These are phyloP conservation scores for Peronospora destructor DNA, from an alignment of 352 stramenopile genomes.

Conservation along the genomic window DNA sequence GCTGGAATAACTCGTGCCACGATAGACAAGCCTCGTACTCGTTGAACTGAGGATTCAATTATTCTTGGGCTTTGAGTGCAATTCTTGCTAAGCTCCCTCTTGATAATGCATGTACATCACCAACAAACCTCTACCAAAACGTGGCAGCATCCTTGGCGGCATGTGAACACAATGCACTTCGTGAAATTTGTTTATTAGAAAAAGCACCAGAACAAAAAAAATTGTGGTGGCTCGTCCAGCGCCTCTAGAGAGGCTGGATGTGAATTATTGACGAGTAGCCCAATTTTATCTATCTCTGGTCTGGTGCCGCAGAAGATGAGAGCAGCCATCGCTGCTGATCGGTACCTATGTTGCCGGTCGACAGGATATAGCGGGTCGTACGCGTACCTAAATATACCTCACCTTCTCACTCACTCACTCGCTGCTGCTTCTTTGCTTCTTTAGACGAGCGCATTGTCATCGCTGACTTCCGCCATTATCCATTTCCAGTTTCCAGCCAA, in stretches of 20 bases:
- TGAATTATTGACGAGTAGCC: constrained; percentile 31
- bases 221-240: constrained; percentile 24
- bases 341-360: no score
- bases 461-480: constrained; percentile 17
- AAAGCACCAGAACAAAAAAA: neutral
- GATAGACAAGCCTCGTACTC: constrained; percentile 10
- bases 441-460: constrained; percentile 17
- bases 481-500: constrained; percentile 21
- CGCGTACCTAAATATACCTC: no score
- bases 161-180: neutral
- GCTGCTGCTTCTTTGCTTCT: constrained; percentile 27
- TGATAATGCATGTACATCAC: neutral
- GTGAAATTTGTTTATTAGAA: neutral
- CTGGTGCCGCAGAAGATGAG: constrained; percentile 33
- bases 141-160: neutral
- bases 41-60: neutral
- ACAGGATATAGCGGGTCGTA: no score
- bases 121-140: neutral
- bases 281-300: constrained; percentile 22
- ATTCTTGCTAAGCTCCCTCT: neutral
- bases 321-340: constrained; percentile 31
- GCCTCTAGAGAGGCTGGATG: constrained; percentile 16
- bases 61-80: neutral
- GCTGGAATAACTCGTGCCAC: constrained; percentile 20
- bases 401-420: no score